Conservation (phyloP, 352 stramenopile species). For the Thraustochytrium sp. region DNA sequence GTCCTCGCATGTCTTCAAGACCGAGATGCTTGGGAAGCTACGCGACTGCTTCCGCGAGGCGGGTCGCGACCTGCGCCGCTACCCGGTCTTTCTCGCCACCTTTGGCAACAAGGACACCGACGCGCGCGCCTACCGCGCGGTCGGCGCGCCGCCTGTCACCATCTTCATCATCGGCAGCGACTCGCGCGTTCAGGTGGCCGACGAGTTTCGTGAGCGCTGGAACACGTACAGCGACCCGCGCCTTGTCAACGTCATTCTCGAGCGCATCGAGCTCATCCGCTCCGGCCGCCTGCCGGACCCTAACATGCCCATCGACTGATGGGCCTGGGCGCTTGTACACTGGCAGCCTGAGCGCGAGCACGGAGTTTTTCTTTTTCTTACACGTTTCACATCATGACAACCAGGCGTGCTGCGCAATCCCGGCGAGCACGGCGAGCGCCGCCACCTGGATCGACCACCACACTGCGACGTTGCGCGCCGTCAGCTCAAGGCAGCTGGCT, state of each 20-base stretch:
- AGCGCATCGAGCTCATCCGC: constrained; percentile 31
- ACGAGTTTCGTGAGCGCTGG: constrained; percentile 6
- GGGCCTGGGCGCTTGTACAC: not conserved
- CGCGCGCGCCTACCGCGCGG: not conserved
- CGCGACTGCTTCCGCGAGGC: constrained; percentile 4
- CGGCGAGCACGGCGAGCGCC: not conserved
- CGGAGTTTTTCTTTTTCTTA: not conserved
- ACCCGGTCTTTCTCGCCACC: constrained; percentile 20
- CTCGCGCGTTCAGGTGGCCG: not conserved
- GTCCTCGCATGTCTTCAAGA: constrained; percentile 40
- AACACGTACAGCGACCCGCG: constrained; percentile 12
- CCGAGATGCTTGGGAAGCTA: constrained; percentile 7
- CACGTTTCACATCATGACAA: no score
- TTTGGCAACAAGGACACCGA: constrained; percentile 43
- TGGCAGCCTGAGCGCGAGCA: no score
- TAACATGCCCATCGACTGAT: constrained; percentile 13
- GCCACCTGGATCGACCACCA: not conserved
- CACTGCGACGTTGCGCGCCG: not conserved
- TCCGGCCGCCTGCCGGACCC: constrained; percentile 5
- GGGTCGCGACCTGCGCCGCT: constrained; percentile 2
- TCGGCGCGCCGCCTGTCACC: not conserved
- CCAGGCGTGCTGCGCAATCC: no score
- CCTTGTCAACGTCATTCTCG: not conserved
- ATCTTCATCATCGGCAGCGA: constrained; percentile 29
- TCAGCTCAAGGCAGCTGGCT: not conserved